Evolutionary conservation across 1,284 basidiomycete genomes (phyloP).

Genomic region (Malassezia dermatis): DNA sequence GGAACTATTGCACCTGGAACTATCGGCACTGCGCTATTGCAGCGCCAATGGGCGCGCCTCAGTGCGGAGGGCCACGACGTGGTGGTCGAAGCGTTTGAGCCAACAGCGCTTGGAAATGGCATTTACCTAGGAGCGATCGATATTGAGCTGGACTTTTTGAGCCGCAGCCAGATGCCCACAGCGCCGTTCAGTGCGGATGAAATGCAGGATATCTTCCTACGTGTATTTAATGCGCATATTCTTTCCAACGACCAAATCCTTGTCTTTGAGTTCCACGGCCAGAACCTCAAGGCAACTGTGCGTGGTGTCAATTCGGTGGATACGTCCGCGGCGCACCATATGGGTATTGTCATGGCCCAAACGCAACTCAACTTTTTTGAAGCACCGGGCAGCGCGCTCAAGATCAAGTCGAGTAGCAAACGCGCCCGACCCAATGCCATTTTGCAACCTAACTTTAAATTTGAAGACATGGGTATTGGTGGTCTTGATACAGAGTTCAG

Average conservation of each 20-base stretch:
- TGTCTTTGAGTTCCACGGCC: slow-evolving; percentile 82
- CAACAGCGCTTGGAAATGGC: slow-evolving; percentile 28
- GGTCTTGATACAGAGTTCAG: slow-evolving; percentile 91
- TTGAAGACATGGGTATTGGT: slow-evolving; percentile 99
- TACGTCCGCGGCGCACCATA: slow-evolving; percentile 46
- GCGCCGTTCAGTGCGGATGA: slow-evolving; percentile 62
- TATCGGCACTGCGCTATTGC: slow-evolving; percentile 34
- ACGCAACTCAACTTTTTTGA: slow-evolving; percentile 84
- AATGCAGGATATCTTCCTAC: slow-evolving; percentile 64
- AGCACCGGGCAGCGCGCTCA: slow-evolving; percentile 67
- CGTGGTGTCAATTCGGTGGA: slow-evolving; percentile 58
- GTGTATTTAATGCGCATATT: slow-evolving; percentile 58
- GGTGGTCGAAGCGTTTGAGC: slow-evolving; percentile 36
- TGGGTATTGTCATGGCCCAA: slow-evolving; percentile 74
- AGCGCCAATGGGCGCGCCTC: slow-evolving; percentile 42
- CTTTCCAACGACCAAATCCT: slow-evolving; percentile 60
- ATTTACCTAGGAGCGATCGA: slow-evolving; percentile 41
- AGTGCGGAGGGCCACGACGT: slow-evolving; percentile 38
- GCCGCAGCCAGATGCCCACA: slow-evolving; percentile 23
- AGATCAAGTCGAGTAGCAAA: slow-evolving; percentile 82
- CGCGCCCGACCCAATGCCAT: slow-evolving; percentile 92
- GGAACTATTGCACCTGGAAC: slow-evolving; percentile 28
- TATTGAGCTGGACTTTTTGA: slow-evolving; percentile 36
- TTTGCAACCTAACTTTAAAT: slow-evolving; percentile 95
- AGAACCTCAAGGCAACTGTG: slow-evolving; percentile 66